Evolutionary conservation across 345 rosid genomes (phyloP).

Genomic region (Laguncularia racemosa): DNA sequence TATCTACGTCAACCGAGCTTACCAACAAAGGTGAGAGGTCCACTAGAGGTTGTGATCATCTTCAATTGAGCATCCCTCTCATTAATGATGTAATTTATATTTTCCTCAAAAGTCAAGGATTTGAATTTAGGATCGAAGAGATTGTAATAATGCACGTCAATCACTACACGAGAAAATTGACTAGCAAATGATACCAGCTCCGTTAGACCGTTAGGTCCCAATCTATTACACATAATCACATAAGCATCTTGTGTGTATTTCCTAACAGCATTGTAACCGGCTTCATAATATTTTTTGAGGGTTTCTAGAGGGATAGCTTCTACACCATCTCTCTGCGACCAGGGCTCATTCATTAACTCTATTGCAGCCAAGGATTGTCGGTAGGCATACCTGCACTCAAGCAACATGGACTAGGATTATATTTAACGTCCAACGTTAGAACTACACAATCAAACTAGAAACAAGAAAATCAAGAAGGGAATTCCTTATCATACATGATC

Average conservation of each 20-base stretch:
- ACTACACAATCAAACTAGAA: no score
- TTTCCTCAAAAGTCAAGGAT: slow-evolving; percentile 14
- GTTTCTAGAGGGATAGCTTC: slow-evolving; percentile 7
- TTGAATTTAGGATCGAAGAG: slow-evolving; percentile 8
- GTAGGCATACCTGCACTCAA: no score
- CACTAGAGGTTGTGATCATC: no score
- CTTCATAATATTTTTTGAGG: slow-evolving; percentile 21
- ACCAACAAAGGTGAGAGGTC: no score
- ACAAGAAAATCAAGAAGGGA: no score
- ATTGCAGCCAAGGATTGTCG: slow-evolving; percentile 16
- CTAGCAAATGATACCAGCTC: slow-evolving; percentile 22
- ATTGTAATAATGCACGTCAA: slow-evolving; percentile 36
- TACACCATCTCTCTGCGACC: slow-evolving; percentile 1
- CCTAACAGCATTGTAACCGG: slow-evolving; percentile 30
- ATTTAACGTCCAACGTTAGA: no score
- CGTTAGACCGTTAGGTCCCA: slow-evolving; percentile 10
- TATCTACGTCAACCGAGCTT: no score
- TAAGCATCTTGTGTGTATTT: slow-evolving; percentile 21
- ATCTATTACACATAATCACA: slow-evolving; percentile 26
- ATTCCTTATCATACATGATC: no score
- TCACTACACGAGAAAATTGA: slow-evolving; percentile 15
- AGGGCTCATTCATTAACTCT: slow-evolving; percentile 37
- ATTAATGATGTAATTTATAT: slow-evolving; percentile 12
- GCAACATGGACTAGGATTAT: no score
- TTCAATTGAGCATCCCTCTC: no score